A percentile compares a stretch with the other conserved stretches of the same genome.
phyloP scores from a whole-genome alignment of 2,329 filamentous ascomycete species.

The Xylariales sp. region DNA sequence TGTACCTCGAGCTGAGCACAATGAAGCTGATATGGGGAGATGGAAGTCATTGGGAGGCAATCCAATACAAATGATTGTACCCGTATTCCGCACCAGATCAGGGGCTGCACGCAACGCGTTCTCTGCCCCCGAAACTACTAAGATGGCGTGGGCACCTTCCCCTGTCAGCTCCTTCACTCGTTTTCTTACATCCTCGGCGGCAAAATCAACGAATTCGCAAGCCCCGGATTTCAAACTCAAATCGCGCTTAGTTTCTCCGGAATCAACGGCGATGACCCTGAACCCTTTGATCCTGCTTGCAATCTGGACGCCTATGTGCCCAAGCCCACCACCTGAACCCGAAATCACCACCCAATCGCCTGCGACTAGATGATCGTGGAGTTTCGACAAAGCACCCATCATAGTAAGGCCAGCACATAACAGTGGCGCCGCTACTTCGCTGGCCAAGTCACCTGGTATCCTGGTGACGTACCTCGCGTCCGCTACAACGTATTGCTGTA shows the following conservation, averaged over 20 bases:
- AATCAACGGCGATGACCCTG: not conserved
- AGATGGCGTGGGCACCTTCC: not conserved
- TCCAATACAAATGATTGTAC: not conserved
- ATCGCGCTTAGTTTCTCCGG: not conserved
- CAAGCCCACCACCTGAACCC: constrained; percentile 1
- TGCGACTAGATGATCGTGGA: not conserved
- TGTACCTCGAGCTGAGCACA: constrained; percentile 1
- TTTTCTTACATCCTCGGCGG: not conserved
- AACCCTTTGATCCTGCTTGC: not conserved
- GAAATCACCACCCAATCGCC: constrained; percentile 2
- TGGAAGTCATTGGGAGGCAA: not conserved
- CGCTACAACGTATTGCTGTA: constrained; percentile 4
- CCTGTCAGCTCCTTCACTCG: constrained; percentile 1
- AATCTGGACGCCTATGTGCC: constrained; percentile 2
- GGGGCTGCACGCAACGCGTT: not conserved
- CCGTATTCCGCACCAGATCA: constrained; percentile 1
- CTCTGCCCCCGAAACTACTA: not conserved
- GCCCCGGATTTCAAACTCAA: not conserved
- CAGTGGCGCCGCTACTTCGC: not conserved
- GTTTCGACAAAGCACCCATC: not conserved
- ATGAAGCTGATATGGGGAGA: not conserved
- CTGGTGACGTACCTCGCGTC: not conserved
- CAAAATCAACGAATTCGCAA: not conserved
- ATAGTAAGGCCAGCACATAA: constrained; percentile 2
- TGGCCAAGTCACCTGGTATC: not conserved